phyloP scores from a whole-genome alignment of 1,284 basidiomycete species.

The Volvariella volvacea region DNA sequence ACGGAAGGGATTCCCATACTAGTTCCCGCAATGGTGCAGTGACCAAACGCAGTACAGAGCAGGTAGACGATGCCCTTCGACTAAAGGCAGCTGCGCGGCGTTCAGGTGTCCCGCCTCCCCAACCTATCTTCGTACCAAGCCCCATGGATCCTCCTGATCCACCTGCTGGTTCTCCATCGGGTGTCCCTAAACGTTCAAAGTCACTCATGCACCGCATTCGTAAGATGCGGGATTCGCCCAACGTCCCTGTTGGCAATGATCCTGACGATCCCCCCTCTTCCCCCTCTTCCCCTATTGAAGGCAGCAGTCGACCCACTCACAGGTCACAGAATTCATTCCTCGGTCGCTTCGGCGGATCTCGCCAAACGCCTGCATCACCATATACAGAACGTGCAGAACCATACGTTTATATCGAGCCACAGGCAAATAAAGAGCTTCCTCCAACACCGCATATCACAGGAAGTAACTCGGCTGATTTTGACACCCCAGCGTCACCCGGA shows the following conservation, averaged over 20 bases:
- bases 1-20: constrained; percentile 42
- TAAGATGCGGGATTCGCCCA: constrained; percentile 76
- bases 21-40: constrained; percentile 17
- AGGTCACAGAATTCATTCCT: constrained; percentile 65
- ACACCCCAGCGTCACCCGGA: constrained; percentile 33
- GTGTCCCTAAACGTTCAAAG: constrained; percentile 60
- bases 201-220: constrained; percentile 80
- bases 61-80: constrained; percentile 31
- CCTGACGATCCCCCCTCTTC: constrained; percentile 37
- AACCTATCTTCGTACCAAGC: constrained; percentile 64
- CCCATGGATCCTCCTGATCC: constrained; percentile 34
- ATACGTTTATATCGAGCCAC: constrained; percentile 59
- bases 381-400: constrained; percentile 41
- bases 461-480: constrained; percentile 41
- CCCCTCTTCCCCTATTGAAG: constrained; percentile 20
- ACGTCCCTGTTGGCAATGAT: constrained; percentile 61
- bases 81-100: constrained; percentile 32
- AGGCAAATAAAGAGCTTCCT: constrained; percentile 58
- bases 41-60: constrained; percentile 31
- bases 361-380: constrained; percentile 25
- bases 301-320: constrained; percentile 47
- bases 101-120: constrained; percentile 62
- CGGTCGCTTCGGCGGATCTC: constrained; percentile 52
- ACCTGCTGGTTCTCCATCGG: constrained; percentile 28
- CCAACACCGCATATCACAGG: constrained; percentile 31